Conservation (phyloP, 2,329 filamentous ascomycete species). For the Teratosphaeriaceae sp. region DNA sequence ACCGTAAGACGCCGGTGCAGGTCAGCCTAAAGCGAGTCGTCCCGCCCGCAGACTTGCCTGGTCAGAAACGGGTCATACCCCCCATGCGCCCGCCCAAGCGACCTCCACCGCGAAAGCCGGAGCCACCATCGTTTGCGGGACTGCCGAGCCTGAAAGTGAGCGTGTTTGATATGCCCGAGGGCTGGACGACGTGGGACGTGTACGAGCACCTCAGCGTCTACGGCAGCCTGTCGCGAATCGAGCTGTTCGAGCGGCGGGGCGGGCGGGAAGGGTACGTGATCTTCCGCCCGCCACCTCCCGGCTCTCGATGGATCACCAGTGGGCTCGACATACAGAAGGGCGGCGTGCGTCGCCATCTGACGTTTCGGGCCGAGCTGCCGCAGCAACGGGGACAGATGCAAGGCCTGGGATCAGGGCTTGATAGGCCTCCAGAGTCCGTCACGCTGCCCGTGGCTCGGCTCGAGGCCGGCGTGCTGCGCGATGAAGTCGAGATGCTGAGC, state of each 20-base stretch:
- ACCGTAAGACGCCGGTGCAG: too few species aligned
- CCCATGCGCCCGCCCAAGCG: neutral
- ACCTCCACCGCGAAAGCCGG: neutral
- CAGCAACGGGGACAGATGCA: neutral
- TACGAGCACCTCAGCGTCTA: constrained; percentile 13
- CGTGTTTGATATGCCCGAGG: constrained; percentile 11
- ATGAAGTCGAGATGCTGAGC: constrained; percentile 51
- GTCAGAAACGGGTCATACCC: neutral
- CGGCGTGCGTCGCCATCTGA: neutral
- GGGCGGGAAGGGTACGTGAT: constrained; percentile 6
- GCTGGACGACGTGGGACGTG: constrained; percentile 17
- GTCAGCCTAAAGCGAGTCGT: neutral
- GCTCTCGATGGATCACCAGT: constrained; percentile 12
- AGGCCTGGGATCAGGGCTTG: neutral
- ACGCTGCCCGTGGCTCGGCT: neutral
- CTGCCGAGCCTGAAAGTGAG: constrained; percentile 11
- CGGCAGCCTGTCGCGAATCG: constrained; percentile 15
- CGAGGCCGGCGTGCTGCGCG: constrained; percentile 56
- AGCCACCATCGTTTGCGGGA: neutral
- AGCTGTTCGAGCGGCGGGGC: constrained; percentile 6
- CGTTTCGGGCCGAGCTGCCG: neutral
- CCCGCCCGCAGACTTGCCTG: neutral
- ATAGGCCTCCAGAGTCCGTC: neutral
- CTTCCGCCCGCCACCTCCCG: constrained; percentile 18
- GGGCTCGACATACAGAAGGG: constrained; percentile 6